phyloP scores from a whole-genome alignment of 2,329 filamentous ascomycete genomes.

The Sarocladium oryzae region DNA sequence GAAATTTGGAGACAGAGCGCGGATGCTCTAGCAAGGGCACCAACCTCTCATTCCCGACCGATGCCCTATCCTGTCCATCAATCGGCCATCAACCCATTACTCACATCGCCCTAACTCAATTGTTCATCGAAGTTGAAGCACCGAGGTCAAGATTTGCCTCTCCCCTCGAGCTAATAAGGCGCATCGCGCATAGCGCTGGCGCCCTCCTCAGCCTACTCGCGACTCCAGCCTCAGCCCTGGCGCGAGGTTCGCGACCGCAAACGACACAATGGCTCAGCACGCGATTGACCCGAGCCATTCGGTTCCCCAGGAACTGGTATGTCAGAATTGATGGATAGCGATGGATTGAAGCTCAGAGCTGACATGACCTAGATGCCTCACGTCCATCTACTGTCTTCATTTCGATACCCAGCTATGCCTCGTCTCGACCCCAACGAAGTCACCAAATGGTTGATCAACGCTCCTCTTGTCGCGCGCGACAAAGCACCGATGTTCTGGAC shows the following conservation, averaged over 20 bases:
- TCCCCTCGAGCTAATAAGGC: too few relatives aligned
- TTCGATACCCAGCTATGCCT: constrained; percentile 69
- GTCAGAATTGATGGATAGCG: constrained; percentile 12
- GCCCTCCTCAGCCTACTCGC: neutral
- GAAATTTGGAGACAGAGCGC: constrained; percentile 25
- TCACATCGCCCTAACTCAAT: neutral
- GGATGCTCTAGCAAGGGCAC: constrained; percentile 7
- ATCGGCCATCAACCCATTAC: neutral
- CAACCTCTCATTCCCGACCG: neutral
- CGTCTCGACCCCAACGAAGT: constrained; percentile 69
- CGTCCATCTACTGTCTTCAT: constrained; percentile 81
- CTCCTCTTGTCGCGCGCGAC: constrained; percentile 79
- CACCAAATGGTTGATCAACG: constrained; percentile 75
- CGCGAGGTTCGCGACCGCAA: constrained; percentile 7
- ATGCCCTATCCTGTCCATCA: constrained; percentile 2
- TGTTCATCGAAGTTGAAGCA: neutral
- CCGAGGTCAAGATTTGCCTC: too few relatives aligned
- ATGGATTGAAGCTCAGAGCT: constrained; percentile 10
- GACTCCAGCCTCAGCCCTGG: constrained; percentile 9
- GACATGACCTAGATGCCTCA: constrained; percentile 61
- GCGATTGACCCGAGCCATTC: constrained; percentile 33
- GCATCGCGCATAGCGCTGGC: neutral
- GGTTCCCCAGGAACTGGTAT: constrained; percentile 37
- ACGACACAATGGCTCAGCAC: constrained; percentile 29
- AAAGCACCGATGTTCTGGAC: constrained; percentile 88